These are phyloP conservation scores for Tirmania nivea DNA, from an alignment of 495 filamentous ascomycete genomes.

Conservation along the genomic window DNA sequence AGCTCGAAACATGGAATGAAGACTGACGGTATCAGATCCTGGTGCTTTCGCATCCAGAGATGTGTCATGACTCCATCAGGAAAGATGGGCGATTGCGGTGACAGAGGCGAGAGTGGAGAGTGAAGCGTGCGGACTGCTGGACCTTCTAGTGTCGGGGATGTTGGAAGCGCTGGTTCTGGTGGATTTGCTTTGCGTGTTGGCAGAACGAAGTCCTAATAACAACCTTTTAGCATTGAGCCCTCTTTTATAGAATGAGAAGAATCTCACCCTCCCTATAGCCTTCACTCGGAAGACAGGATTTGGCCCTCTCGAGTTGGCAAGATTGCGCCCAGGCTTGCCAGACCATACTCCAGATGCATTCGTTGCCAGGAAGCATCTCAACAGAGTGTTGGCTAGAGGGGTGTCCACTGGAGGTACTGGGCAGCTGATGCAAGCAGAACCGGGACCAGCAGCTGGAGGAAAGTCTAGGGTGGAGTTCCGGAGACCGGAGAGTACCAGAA, in stretches of 20 bases:
- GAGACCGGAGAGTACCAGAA: slow-evolving; percentile 59
- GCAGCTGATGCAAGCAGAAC: slow-evolving; percentile 33
- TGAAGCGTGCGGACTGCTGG: slow-evolving; percentile 37
- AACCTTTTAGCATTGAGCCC: not conserved
- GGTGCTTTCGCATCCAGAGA: slow-evolving; percentile 69
- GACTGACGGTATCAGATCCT: slow-evolving; percentile 55
- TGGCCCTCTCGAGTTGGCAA: slow-evolving; percentile 12
- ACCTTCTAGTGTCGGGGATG: slow-evolving; percentile 25
- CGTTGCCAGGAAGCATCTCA: slow-evolving; percentile 41
- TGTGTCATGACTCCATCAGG: slow-evolving; percentile 70
- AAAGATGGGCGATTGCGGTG: slow-evolving; percentile 54
- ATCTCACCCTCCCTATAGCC: slow-evolving; percentile 53
- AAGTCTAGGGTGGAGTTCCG: slow-evolving; percentile 10
- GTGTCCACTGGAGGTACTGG: slow-evolving; percentile 43
- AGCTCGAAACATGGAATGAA: slow-evolving; percentile 43
- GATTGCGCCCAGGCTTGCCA: not conserved
- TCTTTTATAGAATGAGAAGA: not conserved
- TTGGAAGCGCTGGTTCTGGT: slow-evolving; percentile 30
- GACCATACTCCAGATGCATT: slow-evolving; percentile 34
- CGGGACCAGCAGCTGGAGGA: not conserved
- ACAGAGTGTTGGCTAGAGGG: slow-evolving; percentile 40
- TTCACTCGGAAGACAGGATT: slow-evolving; percentile 37
- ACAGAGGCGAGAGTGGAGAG: slow-evolving; percentile 72
- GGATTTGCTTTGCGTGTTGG: slow-evolving; percentile 42
- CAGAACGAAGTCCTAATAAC: slow-evolving; percentile 33